phyloP scores from a whole-genome alignment of 371 early-diverging fungal species.

The Mucor racemosus region DNA sequence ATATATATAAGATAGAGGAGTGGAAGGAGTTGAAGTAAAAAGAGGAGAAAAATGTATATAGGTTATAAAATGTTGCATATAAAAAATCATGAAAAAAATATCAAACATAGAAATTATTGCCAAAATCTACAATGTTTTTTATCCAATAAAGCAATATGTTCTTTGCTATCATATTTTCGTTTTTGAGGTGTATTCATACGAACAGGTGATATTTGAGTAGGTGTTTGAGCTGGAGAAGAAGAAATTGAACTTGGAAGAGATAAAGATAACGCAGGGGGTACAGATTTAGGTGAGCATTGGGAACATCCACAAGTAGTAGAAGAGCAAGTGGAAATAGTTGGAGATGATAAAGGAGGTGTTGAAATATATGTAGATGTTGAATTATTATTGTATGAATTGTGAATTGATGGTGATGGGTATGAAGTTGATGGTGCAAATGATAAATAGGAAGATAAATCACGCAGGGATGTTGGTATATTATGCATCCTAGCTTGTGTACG shows the following conservation, averaged over 20 bases:
- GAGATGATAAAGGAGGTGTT: not conserved
- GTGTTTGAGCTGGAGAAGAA: slow-evolving; percentile 46
- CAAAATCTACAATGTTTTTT: slow-evolving; percentile 33
- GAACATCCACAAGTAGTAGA: slow-evolving; percentile 8
- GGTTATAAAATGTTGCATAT: slow-evolving; percentile 6
- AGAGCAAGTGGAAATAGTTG: not conserved
- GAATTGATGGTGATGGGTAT: slow-evolving; percentile 15
- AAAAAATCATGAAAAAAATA: not conserved
- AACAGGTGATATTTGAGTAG: slow-evolving; percentile 37
- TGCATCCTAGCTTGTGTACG: slow-evolving; percentile 37
- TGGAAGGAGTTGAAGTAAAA: not conserved
- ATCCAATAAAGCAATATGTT: slow-evolving; percentile 17
- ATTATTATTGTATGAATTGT: not conserved
- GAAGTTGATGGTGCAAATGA: slow-evolving; percentile 13
- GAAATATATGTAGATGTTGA: not conserved
- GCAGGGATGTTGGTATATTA: slow-evolving; percentile 23
- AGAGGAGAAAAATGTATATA: slow-evolving; percentile 5
- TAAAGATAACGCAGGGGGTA: slow-evolving; percentile 36
- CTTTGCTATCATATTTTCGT: slow-evolving; percentile 21
- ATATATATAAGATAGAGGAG: not conserved
- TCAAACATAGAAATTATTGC: slow-evolving; percentile 23
- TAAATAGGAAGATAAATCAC: slow-evolving; percentile 19
- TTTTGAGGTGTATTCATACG: slow-evolving; percentile 29
- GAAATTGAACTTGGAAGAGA: slow-evolving; percentile 41
- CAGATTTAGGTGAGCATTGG: slow-evolving; percentile 13